Evolutionary conservation across 2,329 filamentous ascomycete genomes (phyloP), one percentile per base, ranked within the genome.

Genomic region (Aspergillus versicolor): DNA sequence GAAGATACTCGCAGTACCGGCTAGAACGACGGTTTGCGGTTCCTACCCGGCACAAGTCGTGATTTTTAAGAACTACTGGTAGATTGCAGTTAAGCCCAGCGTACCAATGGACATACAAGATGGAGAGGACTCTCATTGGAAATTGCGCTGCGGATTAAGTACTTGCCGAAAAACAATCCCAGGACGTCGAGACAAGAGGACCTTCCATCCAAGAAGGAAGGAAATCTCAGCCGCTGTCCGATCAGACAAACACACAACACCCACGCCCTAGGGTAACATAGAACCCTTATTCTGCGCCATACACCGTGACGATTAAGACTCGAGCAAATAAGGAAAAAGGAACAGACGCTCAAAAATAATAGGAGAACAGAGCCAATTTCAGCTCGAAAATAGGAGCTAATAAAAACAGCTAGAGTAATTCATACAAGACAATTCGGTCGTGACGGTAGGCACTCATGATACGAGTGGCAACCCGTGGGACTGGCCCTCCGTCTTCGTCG

Each of bases 391-490:
- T 24, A 40, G 24, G 15, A 7, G 42, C 27, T 19, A 49, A 47
- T 37, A 32, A 41, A 15, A 19, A 56, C 32, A 47, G 3, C 24
- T 34, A n/a, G 40, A 30, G 21, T 51, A 55, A 52, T 42, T 21
- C 44, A 43, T 46, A 53, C 34, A 47, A 48, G 19, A 17, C 6
- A 8, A 37, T 45, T 24, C 5, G 22, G 21, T 43, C 41, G 41
- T 43, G 17, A 17, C 27, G 27, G 27, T 30, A 17, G n/a, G 27
- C 12, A 22, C 32, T 61, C 56, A 67, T 54, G 63, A 65, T 37
- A 67, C 60, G 19, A 66, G 46, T 4, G 70, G 69, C 4, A 73
- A 59, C 17, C 70, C 70, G 30, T 71, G 65, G 4, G 59, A 40
- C 13, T 57, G 54, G 8, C 57, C 49, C 44, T 73, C 70, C 38